Evolutionary conservation across 2,329 filamentous ascomycete genomes (phyloP).

Genomic region (Rutstroemia sydowiana): DNA sequence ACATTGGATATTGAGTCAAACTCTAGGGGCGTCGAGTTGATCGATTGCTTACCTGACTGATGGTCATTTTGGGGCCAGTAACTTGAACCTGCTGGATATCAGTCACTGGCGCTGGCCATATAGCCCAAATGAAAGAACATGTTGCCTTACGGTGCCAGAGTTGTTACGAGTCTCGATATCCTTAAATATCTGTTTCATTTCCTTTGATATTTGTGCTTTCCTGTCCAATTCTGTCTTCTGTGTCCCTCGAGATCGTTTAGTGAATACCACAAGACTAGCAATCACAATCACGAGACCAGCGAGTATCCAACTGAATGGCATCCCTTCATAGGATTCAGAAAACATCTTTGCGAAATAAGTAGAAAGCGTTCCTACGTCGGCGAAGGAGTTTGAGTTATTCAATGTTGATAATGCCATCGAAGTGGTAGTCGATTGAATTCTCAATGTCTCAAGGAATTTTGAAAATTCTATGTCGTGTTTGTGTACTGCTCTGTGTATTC

Average conservation of each 20-base stretch:
- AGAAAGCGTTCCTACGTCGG: not conserved
- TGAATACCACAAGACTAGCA: not conserved
- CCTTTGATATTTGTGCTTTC: not conserved
- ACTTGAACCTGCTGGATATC: not conserved
- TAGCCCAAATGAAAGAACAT: not conserved
- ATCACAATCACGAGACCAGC: not conserved
- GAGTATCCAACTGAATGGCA: not conserved
- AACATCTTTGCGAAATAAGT: not conserved
- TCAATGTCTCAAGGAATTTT: not conserved
- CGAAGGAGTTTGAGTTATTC: not conserved
- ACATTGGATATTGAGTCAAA: not conserved
- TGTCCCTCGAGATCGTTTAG: not conserved
- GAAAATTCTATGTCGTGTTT: not conserved
- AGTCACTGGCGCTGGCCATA: not conserved
- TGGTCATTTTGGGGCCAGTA: constrained; percentile 2
- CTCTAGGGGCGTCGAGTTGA: not conserved
- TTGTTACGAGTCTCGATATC: not conserved
- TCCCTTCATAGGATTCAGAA: not conserved
- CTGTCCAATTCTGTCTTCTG: not conserved
- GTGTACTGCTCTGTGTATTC: not conserved
- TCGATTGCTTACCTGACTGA: not conserved
- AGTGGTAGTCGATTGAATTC: not conserved
- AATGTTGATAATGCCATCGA: not conserved
- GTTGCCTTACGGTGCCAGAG: not conserved
- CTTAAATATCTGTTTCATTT: not conserved